phyloP scores from a whole-genome alignment of 495 filamentous ascomycete species.

The Daldinia loculata region DNA sequence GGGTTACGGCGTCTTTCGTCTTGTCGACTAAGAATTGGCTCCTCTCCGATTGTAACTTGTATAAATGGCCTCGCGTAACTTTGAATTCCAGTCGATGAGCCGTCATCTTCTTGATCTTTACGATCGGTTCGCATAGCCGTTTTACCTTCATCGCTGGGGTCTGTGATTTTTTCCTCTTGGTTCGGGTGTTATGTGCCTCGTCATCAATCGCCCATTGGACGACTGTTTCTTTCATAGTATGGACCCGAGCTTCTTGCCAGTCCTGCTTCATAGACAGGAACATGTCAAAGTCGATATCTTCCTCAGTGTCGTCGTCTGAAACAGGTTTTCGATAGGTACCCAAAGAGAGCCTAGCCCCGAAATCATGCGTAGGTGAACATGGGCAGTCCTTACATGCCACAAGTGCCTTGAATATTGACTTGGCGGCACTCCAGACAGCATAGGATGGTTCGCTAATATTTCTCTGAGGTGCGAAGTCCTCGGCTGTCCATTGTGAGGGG shows the following conservation, averaged over 20 bases:
- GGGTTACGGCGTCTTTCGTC: neutral
- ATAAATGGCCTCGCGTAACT: neutral
- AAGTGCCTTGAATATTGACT: neutral
- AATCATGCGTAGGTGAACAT: neutral
- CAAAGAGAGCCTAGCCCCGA: neutral
- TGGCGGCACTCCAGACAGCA: neutral
- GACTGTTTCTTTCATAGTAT: slow-evolving; percentile 3
- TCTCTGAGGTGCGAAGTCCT: neutral
- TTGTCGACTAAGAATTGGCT: neutral
- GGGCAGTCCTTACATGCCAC: neutral
- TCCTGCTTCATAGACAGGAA: neutral
- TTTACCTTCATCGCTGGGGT: neutral
- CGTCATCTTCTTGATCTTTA: neutral
- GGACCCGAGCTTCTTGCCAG: neutral
- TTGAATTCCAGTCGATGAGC: neutral
- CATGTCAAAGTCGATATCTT: neutral
- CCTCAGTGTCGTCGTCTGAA: neutral
- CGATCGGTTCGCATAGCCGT: neutral
- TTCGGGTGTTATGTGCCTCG: neutral
- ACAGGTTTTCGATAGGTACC: neutral
- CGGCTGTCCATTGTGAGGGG: neutral
- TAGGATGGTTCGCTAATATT: neutral
- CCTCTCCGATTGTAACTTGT: neutral
- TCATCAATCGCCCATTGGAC: slow-evolving; percentile 5
- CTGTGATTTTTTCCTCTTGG: neutral